Evolutionary conservation across 108 stramenopile species (phyloP).

Genomic region (Cyclostephanos tholiformis): DNA sequence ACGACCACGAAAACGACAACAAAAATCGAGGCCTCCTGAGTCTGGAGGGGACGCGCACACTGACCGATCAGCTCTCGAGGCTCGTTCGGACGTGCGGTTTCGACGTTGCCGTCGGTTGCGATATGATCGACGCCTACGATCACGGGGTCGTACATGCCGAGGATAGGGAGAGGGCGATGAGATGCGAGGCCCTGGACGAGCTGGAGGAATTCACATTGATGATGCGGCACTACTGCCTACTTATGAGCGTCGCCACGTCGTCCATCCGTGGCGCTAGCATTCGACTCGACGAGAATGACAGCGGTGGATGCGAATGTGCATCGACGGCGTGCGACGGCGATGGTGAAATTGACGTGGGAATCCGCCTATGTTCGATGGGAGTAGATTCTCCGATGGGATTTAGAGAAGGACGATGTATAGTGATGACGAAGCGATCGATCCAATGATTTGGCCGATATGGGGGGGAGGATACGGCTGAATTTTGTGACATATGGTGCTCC

Average conservation of each 20-base stretch:
- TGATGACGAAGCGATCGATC: slow-evolving; percentile 3
- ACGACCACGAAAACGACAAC: slow-evolving; percentile 19
- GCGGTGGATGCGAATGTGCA: background rate
- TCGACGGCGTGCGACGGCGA: no score
- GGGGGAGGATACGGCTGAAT: no score
- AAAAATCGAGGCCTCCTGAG: slow-evolving; percentile 36
- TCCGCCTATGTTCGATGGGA: slow-evolving; percentile 29
- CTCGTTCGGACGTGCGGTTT: slow-evolving; percentile 60
- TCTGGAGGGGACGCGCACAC: slow-evolving; percentile 60
- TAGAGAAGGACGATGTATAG: slow-evolving; percentile 30
- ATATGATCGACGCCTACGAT: slow-evolving; percentile 84
- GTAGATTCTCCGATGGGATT: slow-evolving; percentile 42
- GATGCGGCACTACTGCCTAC: slow-evolving; percentile 83
- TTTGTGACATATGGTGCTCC: no score
- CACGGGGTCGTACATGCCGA: slow-evolving; percentile 52
- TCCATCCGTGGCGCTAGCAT: background rate
- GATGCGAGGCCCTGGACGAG: slow-evolving; percentile 86
- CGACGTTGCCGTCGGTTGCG: slow-evolving; percentile 63
- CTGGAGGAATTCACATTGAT: slow-evolving; percentile 83
- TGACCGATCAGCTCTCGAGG: slow-evolving; percentile 58
- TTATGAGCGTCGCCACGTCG: slow-evolving; percentile 38
- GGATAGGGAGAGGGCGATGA: slow-evolving; percentile 65
- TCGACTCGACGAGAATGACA: background rate
- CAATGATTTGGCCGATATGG: no score
- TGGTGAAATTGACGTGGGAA: background rate